These are phyloP conservation scores for Tilletia horrida DNA, from an alignment of 1,284 basidiomycete species.

Conservation along the genomic window DNA sequence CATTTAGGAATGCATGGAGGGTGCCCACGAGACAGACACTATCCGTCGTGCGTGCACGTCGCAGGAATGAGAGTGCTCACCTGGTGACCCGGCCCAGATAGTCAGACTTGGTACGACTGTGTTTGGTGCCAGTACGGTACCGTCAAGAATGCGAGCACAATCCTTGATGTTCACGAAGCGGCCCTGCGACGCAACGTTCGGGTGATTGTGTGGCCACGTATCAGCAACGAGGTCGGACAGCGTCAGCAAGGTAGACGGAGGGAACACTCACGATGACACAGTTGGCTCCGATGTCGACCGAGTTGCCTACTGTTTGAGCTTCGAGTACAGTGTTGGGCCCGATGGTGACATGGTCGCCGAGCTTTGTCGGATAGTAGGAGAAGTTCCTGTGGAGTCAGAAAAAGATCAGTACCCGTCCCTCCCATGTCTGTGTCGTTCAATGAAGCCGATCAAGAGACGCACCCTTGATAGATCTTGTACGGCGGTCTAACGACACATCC, in stretches of 20 bases:
- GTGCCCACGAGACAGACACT: neutral
- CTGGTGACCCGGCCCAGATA: conserved; percentile 83
- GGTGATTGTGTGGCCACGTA: too few relatives aligned
- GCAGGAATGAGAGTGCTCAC: conserved; percentile 57
- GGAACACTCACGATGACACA: conserved; percentile 75
- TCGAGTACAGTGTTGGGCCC: conserved; percentile 83
- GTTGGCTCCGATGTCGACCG: conserved; percentile 90
- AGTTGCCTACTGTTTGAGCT: conserved; percentile 87
- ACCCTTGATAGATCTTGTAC: conserved; percentile 65
- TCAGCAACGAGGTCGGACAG: neutral
- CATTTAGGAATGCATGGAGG: neutral
- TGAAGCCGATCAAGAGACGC: conserved; percentile 45
- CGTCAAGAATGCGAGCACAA: conserved; percentile 80
- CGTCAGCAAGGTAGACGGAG: too few relatives aligned
- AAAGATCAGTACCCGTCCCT: neutral
- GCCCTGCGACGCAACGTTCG: too few relatives aligned
- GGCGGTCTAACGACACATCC: conserved; percentile 73
- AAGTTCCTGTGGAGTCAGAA: conserved; percentile 61
- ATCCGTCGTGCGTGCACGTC: neutral
- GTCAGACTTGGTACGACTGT: conserved; percentile 86
- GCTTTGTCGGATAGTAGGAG: conserved; percentile 97
- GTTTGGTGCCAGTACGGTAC: conserved; percentile 83
- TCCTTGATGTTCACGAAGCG: conserved; percentile 97
- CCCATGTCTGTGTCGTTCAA: too few relatives aligned
- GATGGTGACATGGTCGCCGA: conserved; percentile 90